These are phyloP conservation scores for Fusarium metavorans DNA, from an alignment of 2,329 filamentous ascomycete species.

Conservation along the genomic window DNA sequence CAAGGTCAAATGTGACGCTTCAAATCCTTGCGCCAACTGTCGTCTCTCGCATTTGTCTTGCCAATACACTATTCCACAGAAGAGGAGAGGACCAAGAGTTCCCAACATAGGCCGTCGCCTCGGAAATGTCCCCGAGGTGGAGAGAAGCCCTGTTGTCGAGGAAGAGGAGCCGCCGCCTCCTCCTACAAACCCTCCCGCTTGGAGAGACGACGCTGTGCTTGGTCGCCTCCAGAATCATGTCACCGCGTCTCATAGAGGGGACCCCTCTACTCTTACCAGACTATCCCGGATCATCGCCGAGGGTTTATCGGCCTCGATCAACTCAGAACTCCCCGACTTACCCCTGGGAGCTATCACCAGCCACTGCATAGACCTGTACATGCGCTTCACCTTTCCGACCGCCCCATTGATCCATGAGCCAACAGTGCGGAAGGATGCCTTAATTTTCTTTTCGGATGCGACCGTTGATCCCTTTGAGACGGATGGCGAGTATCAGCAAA, in stretches of 20 bases:
- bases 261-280: background rate
- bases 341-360: background rate
- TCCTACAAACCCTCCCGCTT: background rate
- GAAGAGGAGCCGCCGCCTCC: background rate
- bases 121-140: background rate
- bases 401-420: background rate
- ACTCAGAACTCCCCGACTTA: background rate
- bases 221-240: background rate
- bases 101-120: background rate
- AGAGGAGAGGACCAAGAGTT: background rate
- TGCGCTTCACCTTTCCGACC: background rate
- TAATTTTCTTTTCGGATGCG: background rate
- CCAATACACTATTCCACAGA: background rate
- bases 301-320: background rate
- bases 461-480: background rate
- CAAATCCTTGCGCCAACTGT: background rate
- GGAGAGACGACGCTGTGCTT: background rate
- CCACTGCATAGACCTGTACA: background rate
- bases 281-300: background rate
- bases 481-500: background rate
- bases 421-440: background rate
- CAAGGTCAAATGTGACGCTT: background rate
- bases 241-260: background rate
- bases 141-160: background rate
- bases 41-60: background rate